Conservation (phyloP, 2,329 filamentous ascomycete genomes). For the Aspergillus clavatus region DNA sequence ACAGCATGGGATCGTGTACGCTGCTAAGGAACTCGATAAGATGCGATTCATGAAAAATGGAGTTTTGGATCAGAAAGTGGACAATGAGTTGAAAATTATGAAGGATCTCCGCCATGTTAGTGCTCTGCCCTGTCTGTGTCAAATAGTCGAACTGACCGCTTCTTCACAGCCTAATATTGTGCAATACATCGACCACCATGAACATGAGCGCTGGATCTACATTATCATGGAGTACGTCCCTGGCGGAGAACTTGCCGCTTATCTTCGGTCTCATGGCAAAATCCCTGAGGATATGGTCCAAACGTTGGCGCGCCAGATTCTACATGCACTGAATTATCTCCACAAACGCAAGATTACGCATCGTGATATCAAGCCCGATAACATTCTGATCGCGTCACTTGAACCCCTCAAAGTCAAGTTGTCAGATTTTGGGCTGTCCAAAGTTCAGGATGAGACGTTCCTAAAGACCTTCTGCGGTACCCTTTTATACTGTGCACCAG, state of each 20-base stretch:
- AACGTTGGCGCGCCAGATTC: slow-evolving; percentile 62
- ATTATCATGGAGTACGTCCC: slow-evolving; percentile 96
- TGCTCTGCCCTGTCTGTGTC: background rate
- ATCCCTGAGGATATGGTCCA: slow-evolving; percentile 67
- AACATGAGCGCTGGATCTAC: slow-evolving; percentile 74
- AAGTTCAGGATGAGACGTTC: slow-evolving; percentile 89
- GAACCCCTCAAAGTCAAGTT: slow-evolving; percentile 80
- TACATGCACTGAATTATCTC: slow-evolving; percentile 79
- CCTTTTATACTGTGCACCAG: slow-evolving; percentile 89
- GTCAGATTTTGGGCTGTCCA: slow-evolving; percentile 94
- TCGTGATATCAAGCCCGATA: slow-evolving; percentile 98
- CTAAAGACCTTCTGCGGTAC: slow-evolving; percentile 96
- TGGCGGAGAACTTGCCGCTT: slow-evolving; percentile 74
- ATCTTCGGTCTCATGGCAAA: slow-evolving; percentile 57
- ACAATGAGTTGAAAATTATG: slow-evolving; percentile 98
- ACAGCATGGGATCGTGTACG: slow-evolving; percentile 75
- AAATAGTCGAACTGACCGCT: slow-evolving; percentile 7
- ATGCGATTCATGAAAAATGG: slow-evolving; percentile 90
- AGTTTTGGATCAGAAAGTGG: slow-evolving; percentile 80
- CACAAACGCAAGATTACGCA: slow-evolving; percentile 88
- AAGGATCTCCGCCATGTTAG: slow-evolving; percentile 74
- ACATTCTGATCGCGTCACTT: slow-evolving; percentile 75
- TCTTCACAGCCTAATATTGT: slow-evolving; percentile 71
- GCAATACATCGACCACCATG: slow-evolving; percentile 81
- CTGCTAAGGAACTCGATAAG: slow-evolving; percentile 94